Base-by-base conservation (phyloP, 2,329 filamentous ascomycete genomes). In the Diplodia mutila region DNA sequence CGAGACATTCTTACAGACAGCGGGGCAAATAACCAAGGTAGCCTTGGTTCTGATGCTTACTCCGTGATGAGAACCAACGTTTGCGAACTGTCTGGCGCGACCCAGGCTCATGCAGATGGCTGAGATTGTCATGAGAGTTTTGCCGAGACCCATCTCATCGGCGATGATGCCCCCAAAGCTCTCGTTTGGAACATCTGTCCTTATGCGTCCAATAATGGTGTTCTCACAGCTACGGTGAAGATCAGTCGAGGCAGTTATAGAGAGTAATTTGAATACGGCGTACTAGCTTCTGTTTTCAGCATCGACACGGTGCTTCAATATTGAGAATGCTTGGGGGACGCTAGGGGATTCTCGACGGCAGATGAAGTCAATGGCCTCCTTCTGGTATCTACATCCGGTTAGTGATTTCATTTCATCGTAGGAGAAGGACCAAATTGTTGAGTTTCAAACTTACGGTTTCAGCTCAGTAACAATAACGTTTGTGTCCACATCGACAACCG, bases 61-160 rank as follows among this genome's bases (percentile, higher is more conserved):
- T 37, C 34, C 12, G 34, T 14, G 8, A 8, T 8, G 8, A 8
- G 8, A 4, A 2, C 11, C 34, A 6, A 8, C 34, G 2, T 37
- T 9, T 12, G 8, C 27, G n/a, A 66, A 61, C 4, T 46, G 27
- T 18, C 14, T 29, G 5, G 79, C 73, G 46, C 73, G 49, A 85
- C 18, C 18, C 9, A 48, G n/a, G 9, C 7, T 48, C 42, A 48
- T 48, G n/a, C 18, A 11, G 9, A 85, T 78, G 0, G 85, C 72
- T 1, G 83, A 80, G 16, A 86, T 78, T 0, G 83, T 81, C 9
- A 83, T 82, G 11, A 86, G 77, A 0, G 85, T 83, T 69, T 87
- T 87, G 1, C 85, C 85, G 74, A 86, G 79, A 0, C 85, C 85
- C 85, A 87, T 87, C 66, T 86, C 85, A 71, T 87, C 85, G 0